phyloP scores from a whole-genome alignment of 257 asterid species.

The Nicotiana obtusifolia region DNA sequence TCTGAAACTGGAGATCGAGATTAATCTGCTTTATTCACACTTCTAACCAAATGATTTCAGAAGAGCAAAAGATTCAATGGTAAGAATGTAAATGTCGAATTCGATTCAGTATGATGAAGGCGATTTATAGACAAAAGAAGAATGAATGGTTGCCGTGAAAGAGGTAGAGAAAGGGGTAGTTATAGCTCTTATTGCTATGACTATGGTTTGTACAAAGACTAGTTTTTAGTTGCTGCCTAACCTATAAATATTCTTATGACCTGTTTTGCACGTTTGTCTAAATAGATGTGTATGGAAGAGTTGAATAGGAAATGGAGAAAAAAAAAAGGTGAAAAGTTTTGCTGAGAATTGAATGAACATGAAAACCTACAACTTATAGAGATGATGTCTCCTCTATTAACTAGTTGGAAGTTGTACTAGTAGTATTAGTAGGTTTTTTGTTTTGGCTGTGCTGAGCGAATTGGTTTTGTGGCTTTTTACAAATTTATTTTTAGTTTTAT shows the following conservation, averaged over 20 bases:
- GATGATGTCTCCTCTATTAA: background rate
- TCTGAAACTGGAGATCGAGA: no score
- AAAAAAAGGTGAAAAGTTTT: background rate
- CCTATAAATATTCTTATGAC: background rate
- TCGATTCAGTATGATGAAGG: background rate
- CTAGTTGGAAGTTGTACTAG: background rate
- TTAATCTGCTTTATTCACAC: no score
- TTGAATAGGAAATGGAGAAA: background rate
- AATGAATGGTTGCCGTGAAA: background rate
- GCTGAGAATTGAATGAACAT: slow-evolving; percentile 1
- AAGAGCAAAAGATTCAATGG: no score
- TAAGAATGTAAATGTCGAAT: no score
- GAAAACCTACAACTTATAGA: slow-evolving; percentile 17
- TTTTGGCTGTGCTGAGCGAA: no score
- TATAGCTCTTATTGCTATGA: background rate
- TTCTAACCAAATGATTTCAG: no score
- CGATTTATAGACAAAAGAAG: background rate
- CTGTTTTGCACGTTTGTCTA: background rate
- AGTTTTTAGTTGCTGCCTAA: background rate
- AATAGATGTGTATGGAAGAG: background rate
- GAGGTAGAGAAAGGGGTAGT: background rate
- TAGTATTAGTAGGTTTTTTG: background rate
- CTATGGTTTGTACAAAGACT: background rate
- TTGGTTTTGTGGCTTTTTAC: no score
- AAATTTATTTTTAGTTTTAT: no score